Percentiles rank a stretch among this genome's conserved stretches.
These are phyloP conservation scores for Cystobasidiaceae sp. DNA, from an alignment of 1,284 basidiomycete species.

Conservation along the genomic window DNA sequence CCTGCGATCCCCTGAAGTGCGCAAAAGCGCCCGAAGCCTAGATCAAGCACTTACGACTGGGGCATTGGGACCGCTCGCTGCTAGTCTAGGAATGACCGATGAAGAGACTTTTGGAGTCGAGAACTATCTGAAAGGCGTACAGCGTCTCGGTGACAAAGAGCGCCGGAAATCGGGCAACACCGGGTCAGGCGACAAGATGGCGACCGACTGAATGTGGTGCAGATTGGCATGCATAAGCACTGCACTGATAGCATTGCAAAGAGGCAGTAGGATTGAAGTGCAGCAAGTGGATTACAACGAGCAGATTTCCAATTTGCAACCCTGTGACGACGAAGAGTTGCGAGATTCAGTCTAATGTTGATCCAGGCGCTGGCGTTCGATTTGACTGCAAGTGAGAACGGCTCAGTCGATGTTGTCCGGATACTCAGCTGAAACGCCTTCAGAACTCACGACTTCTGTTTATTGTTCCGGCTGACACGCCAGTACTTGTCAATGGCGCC, in stretches of 20 bases:
- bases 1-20: conserved; percentile 35
- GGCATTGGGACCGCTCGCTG: conserved; percentile 38
- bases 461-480: conserved; percentile 58
- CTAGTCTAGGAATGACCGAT: conserved; percentile 34
- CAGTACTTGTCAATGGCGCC: conserved; percentile 88
- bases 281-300: too few relatives aligned
- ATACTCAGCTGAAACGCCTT: background rate
- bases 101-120: conserved; percentile 36
- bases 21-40: conserved; percentile 28
- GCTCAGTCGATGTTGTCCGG: too few relatives aligned
- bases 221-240: too few relatives aligned
- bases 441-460: conserved; percentile 58
- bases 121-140: conserved; percentile 37
- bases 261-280: too few relatives aligned
- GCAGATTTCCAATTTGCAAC: too few relatives aligned
- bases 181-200: conserved; percentile 18
- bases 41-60: conserved; percentile 41
- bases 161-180: background rate
- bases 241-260: too few relatives aligned
- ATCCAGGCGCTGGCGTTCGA: conserved; percentile 32
- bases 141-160: conserved; percentile 34
- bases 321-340: too few relatives aligned
- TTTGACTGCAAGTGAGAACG: background rate
- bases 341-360: conserved; percentile 1
- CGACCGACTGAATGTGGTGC: too few relatives aligned